These are phyloP conservation scores for Fusarium sp. DNA, from an alignment of 2,329 filamentous ascomycete genomes.

Conservation along the genomic window DNA sequence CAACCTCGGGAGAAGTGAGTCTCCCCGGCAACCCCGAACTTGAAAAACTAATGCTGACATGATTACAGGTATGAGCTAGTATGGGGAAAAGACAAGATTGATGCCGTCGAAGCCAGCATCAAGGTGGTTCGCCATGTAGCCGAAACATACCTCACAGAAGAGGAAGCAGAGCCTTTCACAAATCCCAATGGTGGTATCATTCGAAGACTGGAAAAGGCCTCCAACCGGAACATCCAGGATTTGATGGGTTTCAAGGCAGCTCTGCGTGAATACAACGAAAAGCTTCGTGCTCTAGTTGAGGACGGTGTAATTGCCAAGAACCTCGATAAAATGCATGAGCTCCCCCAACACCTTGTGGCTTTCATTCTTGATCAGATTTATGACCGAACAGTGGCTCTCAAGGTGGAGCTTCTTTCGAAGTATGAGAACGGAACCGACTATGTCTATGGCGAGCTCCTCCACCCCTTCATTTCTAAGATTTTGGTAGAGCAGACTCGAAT, in stretches of 20 bases:
- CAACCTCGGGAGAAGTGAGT: constrained; percentile 74
- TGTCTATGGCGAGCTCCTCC: constrained; percentile 92
- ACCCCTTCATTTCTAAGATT: constrained; percentile 85
- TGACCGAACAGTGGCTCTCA: constrained; percentile 89
- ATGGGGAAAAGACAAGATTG: constrained; percentile 81
- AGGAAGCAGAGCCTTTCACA: constrained; percentile 74
- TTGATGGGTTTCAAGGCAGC: constrained; percentile 77
- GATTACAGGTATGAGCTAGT: constrained; percentile 69
- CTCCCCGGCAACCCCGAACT: not conserved
- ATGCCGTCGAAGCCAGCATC: constrained; percentile 79
- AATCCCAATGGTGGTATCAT: constrained; percentile 80
- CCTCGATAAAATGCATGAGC: constrained; percentile 74
- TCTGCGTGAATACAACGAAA: constrained; percentile 81
- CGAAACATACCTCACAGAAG: constrained; percentile 80
- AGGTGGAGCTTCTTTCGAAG: constrained; percentile 83
- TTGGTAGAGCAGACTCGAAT: constrained; percentile 80
- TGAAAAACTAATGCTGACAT: constrained; percentile 29
- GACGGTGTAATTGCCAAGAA: constrained; percentile 79
- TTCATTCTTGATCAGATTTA: constrained; percentile 91
- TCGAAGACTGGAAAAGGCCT: constrained; percentile 80
- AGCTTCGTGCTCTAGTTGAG: constrained; percentile 72
- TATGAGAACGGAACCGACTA: constrained; percentile 94
- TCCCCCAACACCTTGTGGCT: constrained; percentile 79
- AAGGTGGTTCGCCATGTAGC: constrained; percentile 76
- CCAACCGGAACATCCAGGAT: constrained; percentile 72